These are phyloP conservation scores for Apiospora hydei DNA, from an alignment of 2,329 filamentous ascomycete genomes.

Conservation along the genomic window DNA sequence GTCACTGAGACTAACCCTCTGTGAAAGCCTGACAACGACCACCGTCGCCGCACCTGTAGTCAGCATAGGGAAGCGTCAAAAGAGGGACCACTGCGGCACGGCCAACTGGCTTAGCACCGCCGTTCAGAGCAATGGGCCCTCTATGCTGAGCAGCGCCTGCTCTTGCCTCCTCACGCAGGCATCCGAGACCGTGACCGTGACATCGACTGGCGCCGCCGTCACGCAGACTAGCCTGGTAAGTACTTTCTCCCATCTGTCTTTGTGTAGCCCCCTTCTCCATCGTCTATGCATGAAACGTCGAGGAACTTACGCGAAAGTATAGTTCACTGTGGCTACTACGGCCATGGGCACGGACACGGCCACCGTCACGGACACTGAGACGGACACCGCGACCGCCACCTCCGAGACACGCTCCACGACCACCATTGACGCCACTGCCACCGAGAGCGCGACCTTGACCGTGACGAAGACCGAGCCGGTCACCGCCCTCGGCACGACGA, in stretches of 20 bases:
- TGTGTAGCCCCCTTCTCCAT: too few relatives aligned
- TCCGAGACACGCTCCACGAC: background rate
- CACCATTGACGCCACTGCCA: constrained; percentile 19
- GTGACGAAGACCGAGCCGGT: background rate
- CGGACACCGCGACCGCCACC: background rate
- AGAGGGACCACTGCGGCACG: background rate
- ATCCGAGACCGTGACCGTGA: constrained; percentile 1
- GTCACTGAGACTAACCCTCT: background rate
- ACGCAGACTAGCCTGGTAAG: background rate
- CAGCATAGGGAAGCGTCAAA: background rate
- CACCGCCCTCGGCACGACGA: background rate
- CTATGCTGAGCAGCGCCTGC: constrained; percentile 1
- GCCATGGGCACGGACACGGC: background rate
- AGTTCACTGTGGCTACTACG: background rate
- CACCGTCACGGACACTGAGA: background rate
- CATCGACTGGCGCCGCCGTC: background rate
- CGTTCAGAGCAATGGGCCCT: background rate
- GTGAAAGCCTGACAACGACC: background rate
- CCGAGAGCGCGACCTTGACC: constrained; percentile 13
- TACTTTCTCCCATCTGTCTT: too few relatives aligned
- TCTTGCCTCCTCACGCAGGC: constrained; percentile 13
- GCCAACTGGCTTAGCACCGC: constrained; percentile 15
- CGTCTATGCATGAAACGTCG: too few relatives aligned
- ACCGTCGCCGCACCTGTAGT: background rate
- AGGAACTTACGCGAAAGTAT: background rate